Evolutionary conservation across 192 early-diverging fungal species (phyloP).

Genomic region (Backusella sp.): DNA sequence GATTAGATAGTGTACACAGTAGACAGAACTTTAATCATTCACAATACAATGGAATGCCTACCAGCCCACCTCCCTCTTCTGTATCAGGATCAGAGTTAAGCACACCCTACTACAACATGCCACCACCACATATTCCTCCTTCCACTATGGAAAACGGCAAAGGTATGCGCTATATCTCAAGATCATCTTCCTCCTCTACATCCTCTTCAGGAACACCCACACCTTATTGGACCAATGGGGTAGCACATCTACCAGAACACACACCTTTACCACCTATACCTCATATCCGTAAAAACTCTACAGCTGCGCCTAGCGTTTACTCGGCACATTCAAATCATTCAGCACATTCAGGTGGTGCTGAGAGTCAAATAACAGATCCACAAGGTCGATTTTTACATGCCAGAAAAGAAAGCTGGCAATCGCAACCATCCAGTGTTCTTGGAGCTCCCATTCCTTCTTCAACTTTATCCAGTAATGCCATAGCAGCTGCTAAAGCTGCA

Average conservation of each 20-base stretch:
- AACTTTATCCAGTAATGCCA: background rate
- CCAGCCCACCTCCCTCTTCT: slow-evolving; percentile 15
- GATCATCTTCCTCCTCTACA: slow-evolving; percentile 12
- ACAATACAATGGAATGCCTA: slow-evolving; percentile 8
- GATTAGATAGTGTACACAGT: background rate
- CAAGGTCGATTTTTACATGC: background rate
- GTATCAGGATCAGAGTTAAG: slow-evolving; percentile 9
- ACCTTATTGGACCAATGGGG: slow-evolving; percentile 7
- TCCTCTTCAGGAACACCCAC: background rate
- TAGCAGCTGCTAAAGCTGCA: background rate
- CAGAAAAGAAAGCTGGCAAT: slow-evolving; percentile 16
- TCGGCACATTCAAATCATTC: background rate
- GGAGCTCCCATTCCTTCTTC: background rate
- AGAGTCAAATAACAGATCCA: background rate
- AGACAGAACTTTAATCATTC: background rate
- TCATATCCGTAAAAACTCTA: slow-evolving; percentile 2
- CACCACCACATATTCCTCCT: background rate
- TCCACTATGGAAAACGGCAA: background rate
- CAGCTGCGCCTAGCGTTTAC: background rate
- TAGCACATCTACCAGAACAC: background rate
- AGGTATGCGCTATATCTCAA: background rate
- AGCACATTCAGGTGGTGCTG: slow-evolving; percentile 1
- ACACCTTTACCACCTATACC: slow-evolving; percentile 14
- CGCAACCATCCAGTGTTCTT: background rate
- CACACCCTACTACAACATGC: background rate